Base-by-base conservation (phyloP, 768 basidiomycete species). In the Naganishia vaughanmartiniae region DNA sequence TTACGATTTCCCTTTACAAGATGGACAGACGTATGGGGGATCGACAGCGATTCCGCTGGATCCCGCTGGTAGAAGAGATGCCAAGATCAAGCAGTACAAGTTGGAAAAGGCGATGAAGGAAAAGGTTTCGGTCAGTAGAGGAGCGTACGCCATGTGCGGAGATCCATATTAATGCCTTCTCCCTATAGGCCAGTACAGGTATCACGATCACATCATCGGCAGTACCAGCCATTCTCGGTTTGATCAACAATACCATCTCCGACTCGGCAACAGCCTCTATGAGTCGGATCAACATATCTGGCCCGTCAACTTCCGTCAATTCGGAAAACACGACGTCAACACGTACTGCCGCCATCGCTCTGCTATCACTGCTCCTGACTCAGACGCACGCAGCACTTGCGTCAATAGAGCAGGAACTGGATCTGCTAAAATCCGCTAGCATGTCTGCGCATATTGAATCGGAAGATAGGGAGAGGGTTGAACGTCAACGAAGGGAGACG, bases 41-140 rank as follows among this genome's bases (percentile, higher is more conserved):
- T 45, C 73, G 21, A 69, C 66, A 1, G 70, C 72, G 6, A 15
- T 42, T n/a, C 67, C 77, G 4, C 56, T 70, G 31, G 90, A 97
- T 79, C 86, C 89, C 24, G 85, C 87, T 0, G 87, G 85, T 76
- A 85, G 89, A 68, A 83, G 96, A 74, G 93, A 95, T 74, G 80
- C 89, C 39, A 99, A 96, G 83, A 96, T 99, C 73, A 88, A 87
- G 72, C 93, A 94, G 78, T 97, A 87, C 80, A 88, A 89, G 80
- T 86, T 87, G 69, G 93, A 95, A 81, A 94, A 91, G 80, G 89
- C 90, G 42, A 81, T 97, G 33, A 86, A 87, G 66, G 81, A 82
- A 24, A 85, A 85, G 69, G 86, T 97, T 31, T 86, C 92, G 82
- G 92, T 90, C 66, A 57, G 82, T 77, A 24, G 24, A 34, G 39